These are phyloP conservation scores for Lecanicillium sp. DNA, from an alignment of 2,329 filamentous ascomycete species.

Conservation along the genomic window DNA sequence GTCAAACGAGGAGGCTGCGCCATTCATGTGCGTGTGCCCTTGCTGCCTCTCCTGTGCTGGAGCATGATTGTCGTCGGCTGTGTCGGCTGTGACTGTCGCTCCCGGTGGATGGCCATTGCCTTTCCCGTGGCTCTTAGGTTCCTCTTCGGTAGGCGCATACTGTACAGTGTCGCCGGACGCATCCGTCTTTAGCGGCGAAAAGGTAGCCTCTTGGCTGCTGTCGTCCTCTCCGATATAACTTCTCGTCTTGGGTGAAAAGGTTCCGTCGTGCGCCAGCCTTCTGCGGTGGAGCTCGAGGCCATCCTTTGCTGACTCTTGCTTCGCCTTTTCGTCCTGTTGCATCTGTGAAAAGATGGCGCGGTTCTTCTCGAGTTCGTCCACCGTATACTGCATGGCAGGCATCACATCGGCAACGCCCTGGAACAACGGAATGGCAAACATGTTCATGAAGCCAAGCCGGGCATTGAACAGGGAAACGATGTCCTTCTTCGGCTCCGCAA, in stretches of 20 bases:
- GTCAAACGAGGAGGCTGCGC: constrained; percentile 36
- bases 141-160: not conserved
- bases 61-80: constrained; percentile 8
- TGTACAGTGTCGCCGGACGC: constrained; percentile 6
- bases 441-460: constrained; percentile 93
- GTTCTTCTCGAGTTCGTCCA: constrained; percentile 74
- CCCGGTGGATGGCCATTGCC: not conserved
- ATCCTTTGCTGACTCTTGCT: constrained; percentile 20
- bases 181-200: constrained; percentile 4
- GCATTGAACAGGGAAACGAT: constrained; percentile 74
- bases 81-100: not conserved
- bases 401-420: constrained; percentile 80
- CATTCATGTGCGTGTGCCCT: constrained; percentile 36
- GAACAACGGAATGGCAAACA: constrained; percentile 90
- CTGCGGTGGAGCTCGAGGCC: constrained; percentile 29
- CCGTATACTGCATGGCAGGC: constrained; percentile 75
- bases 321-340: constrained; percentile 56
- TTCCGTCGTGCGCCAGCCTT: constrained; percentile 29
- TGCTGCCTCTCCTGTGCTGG: constrained; percentile 12
- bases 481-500: constrained; percentile 78
- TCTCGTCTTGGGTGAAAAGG: constrained; percentile 37
- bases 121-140: not conserved
- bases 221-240: constrained; percentile 26
- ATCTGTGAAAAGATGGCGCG: constrained; percentile 64
- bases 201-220: constrained; percentile 2